Evolutionary conservation across 2,329 filamentous ascomycete species (phyloP), one percentile per base, ranked within the genome.

Genomic region (Knufia petricola): DNA sequence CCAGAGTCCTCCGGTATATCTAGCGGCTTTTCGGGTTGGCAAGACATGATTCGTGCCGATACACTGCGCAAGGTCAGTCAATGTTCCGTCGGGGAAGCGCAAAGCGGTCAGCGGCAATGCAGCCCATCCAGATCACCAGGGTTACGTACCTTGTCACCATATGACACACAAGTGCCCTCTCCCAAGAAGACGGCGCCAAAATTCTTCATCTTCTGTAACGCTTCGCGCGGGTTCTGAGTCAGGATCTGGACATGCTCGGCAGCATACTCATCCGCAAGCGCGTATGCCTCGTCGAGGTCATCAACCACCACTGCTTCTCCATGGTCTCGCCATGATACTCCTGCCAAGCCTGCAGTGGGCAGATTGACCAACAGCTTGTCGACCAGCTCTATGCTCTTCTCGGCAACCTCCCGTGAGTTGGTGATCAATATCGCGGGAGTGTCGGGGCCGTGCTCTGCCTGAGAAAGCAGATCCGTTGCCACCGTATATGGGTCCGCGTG

Each of bases 41-140:
- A 77, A 63, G 2, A 77, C 73, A 54, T 76, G 74, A 55, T 76
- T 77, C 2, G 74, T 77, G 1, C 73, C 74, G 50, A 77, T 77
- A 30, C 69, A 71, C 69, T 73, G 36, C 19, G 20, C 10, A 28
- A 3, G 3, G 23, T n/a, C 36, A 15, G 30, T 26, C n/a, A 44
- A 21, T 34, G 9, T 17, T 3, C 7, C 4, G n/a, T 36, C 12
- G 26, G 6, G 4, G 19, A n/a, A 20, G 12, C 19, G 28, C 21
- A 13, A n/a, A n/a, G n/a, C n/a, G n/a, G n/a, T n/a, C n/a, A n/a
- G n/a, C n/a, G n/a, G n/a, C n/a, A n/a, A n/a, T n/a, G n/a, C n/a
- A n/a, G n/a, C n/a, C n/a, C n/a, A n/a, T n/a, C n/a, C n/a, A n/a
- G n/a, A n/a, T n/a, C n/a, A n/a, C n/a, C n/a, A n/a, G n/a, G n/a